Percentiles rank a stretch among this genome's conserved stretches.
Evolutionary conservation across 495 filamentous ascomycete species (phyloP).

Genomic region (Monascus purpureus): DNA sequence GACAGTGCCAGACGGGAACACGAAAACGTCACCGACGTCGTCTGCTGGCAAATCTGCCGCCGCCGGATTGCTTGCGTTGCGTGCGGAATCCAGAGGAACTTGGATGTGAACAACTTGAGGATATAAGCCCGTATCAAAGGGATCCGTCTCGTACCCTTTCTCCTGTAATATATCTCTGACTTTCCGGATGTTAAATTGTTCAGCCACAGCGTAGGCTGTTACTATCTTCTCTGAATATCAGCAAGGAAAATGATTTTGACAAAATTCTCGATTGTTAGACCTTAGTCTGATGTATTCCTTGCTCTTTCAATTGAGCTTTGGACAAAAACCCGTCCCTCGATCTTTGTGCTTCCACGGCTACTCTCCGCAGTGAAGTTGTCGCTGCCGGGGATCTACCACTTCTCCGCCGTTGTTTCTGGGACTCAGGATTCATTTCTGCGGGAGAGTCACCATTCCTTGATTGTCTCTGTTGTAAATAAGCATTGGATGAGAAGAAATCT

Average conservation of each 20-base stretch:
- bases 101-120: slow-evolving; percentile 55
- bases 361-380: slow-evolving; percentile 40
- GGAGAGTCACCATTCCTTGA: slow-evolving; percentile 8
- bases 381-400: slow-evolving; percentile 31
- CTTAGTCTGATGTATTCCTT: slow-evolving; percentile 29
- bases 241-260: slow-evolving; percentile 2
- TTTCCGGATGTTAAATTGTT: slow-evolving; percentile 67
- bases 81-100: slow-evolving; percentile 39
- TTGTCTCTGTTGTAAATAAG: slow-evolving; percentile 24
- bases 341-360: slow-evolving; percentile 46
- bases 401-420: slow-evolving; percentile 30
- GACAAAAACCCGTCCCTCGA: slow-evolving; percentile 34
- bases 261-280: slow-evolving; percentile 8
- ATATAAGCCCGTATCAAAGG: slow-evolving; percentile 44
- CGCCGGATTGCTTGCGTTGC: slow-evolving; percentile 36
- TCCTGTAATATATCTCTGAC: slow-evolving; percentile 56
- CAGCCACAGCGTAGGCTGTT: slow-evolving; percentile 71
- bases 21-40: slow-evolving; percentile 75
- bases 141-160: slow-evolving; percentile 54
- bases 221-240: slow-evolving; percentile 40
- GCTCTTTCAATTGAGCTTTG: slow-evolving; percentile 24
- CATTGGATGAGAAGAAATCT: slow-evolving; percentile 38
- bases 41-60: slow-evolving; percentile 42
- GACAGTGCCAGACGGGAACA: slow-evolving; percentile 95
- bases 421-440: slow-evolving; percentile 9